phyloP scores from a whole-genome alignment of 768 basidiomycete species.

The Termitomyces eurrhizus region DNA sequence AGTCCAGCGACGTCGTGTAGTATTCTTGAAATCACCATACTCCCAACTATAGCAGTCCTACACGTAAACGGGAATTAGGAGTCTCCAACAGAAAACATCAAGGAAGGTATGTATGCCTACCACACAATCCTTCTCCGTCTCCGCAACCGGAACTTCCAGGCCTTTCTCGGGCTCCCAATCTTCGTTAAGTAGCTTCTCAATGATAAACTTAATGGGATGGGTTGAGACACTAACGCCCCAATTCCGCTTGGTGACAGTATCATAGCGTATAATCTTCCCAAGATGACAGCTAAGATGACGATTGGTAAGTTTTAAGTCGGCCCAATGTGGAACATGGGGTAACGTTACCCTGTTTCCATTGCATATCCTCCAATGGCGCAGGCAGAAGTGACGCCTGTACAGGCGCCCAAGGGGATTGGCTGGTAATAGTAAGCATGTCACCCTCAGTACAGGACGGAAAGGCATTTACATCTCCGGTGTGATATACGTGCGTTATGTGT shows the following conservation, averaged over 20 bases:
- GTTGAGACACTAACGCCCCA: slow-evolving; percentile 78
- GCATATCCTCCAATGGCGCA: slow-evolving; percentile 71
- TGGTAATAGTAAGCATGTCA: slow-evolving; percentile 15
- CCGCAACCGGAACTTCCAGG: slow-evolving; percentile 41
- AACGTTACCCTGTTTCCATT: slow-evolving; percentile 56
- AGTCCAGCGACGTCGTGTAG: slow-evolving; percentile 5
- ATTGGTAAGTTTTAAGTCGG: not conserved
- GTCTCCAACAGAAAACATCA: not conserved
- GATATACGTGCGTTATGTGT: slow-evolving; percentile 84
- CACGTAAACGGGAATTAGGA: not conserved
- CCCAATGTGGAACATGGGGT: not conserved
- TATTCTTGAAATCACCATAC: slow-evolving; percentile 40
- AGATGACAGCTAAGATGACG: slow-evolving; percentile 65
- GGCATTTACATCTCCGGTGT: slow-evolving; percentile 72
- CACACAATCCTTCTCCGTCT: slow-evolving; percentile 60
- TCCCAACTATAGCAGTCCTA: slow-evolving; percentile 79
- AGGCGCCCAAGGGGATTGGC: slow-evolving; percentile 85
- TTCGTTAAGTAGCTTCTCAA: slow-evolving; percentile 46
- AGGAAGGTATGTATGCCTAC: slow-evolving; percentile 25
- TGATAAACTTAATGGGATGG: slow-evolving; percentile 65
- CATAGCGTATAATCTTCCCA: slow-evolving; percentile 78
- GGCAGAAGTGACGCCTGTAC: slow-evolving; percentile 60
- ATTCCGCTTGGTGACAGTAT: slow-evolving; percentile 75
- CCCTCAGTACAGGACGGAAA: not conserved
- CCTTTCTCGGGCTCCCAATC: slow-evolving; percentile 32